These are phyloP conservation scores for Pyrenophora seminiperda DNA, from an alignment of 2,329 filamentous ascomycete species.

Conservation along the genomic window DNA sequence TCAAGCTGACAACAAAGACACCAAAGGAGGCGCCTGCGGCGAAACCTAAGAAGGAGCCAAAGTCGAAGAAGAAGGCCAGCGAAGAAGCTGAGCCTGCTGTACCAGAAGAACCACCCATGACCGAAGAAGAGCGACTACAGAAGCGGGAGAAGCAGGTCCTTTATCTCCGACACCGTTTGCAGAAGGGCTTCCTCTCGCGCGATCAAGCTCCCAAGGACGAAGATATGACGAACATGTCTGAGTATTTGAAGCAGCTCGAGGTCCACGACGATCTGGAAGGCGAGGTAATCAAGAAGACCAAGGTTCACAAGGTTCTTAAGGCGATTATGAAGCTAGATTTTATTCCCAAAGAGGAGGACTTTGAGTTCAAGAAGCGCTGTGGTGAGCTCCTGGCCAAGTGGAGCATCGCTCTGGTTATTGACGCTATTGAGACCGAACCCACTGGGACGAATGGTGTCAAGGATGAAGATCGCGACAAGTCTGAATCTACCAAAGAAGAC, in stretches of 20 bases:
- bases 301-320: constrained; percentile 98
- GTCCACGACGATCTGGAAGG: constrained; percentile 80
- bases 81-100: constrained; percentile 63
- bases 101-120: constrained; percentile 59
- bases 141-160: constrained; percentile 74
- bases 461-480: constrained; percentile 46
- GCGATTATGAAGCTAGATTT: constrained; percentile 84
- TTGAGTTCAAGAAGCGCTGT: constrained; percentile 84
- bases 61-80: constrained; percentile 57
- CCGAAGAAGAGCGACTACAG: constrained; percentile 59
- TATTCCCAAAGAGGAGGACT: constrained; percentile 82
- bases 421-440: constrained; percentile 37
- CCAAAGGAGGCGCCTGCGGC: constrained; percentile 45
- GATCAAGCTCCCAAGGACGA: constrained; percentile 85
- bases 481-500: constrained; percentile 37
- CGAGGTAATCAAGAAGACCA: constrained; percentile 85
- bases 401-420: constrained; percentile 71
- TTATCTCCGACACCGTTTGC: constrained; percentile 90
- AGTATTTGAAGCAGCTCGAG: constrained; percentile 81
- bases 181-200: constrained; percentile 87
- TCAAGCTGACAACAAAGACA: constrained; percentile 53
- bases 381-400: constrained; percentile 81
- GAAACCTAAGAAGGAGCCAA: constrained; percentile 66
- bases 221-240: constrained; percentile 79
- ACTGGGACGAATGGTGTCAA: constrained; percentile 43